Conservation (phyloP, 2,329 filamentous ascomycete genomes). For the Trichoderma oligosporum region DNA sequence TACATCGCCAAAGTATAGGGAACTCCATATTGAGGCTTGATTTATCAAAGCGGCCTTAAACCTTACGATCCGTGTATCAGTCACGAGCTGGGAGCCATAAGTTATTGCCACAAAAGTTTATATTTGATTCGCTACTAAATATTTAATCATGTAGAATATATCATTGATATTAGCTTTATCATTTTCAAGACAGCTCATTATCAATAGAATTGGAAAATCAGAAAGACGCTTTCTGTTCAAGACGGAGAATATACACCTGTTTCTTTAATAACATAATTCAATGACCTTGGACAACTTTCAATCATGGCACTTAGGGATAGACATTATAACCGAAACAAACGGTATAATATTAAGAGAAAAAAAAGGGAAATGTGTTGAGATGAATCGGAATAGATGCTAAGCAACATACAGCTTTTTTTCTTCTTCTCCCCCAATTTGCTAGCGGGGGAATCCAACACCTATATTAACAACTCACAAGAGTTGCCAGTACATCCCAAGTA, state of each 20-base stretch:
- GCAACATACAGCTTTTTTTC: neutral
- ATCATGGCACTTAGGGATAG: neutral
- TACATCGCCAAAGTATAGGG: neutral
- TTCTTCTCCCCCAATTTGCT: neutral
- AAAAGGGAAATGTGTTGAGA: no score
- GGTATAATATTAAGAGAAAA: neutral
- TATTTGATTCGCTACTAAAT: no score
- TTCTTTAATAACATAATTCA: neutral
- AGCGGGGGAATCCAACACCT: neutral
- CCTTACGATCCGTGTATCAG: neutral
- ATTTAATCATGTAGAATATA: no score
- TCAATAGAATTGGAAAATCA: no score
- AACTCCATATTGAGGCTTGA: neutral
- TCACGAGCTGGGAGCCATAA: neutral
- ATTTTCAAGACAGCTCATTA: no score
- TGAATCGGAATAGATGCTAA: neutral
- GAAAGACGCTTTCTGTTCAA: no score
- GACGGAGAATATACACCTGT: no score
- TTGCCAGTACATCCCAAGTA: neutral
- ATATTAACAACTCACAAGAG: neutral
- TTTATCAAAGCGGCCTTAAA: neutral
- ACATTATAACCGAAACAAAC: neutral
- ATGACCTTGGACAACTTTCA: neutral
- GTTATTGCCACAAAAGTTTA: neutral
- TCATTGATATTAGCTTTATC: no score